A percentile compares a stretch with the other conserved stretches of the same genome.
Conservation (phyloP, 129 eudicot species). For the Lonicera japonica region DNA sequence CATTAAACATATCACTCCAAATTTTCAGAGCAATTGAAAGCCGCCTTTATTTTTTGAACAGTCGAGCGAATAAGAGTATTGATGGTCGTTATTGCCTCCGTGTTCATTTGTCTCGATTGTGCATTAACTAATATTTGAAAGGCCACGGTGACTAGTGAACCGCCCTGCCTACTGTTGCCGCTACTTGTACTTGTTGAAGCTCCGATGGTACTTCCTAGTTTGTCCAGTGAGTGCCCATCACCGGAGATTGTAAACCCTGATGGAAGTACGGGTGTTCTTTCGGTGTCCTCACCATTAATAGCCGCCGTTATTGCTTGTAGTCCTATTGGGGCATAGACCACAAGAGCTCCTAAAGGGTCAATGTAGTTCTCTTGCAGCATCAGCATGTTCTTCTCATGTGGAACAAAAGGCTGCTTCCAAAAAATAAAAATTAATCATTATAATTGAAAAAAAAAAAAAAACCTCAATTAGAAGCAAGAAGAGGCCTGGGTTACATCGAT, state of each 20-base stretch:
- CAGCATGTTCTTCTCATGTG: constrained; percentile 15
- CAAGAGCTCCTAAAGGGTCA: constrained; percentile 17
- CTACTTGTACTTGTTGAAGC: constrained; percentile 4
- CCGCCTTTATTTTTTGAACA: constrained; percentile 16
- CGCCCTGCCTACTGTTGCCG: neutral
- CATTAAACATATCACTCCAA: neutral
- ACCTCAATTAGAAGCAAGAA: too few species aligned
- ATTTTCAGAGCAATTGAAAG: constrained; percentile 14
- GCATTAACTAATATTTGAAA: constrained; percentile 19
- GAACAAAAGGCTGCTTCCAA: constrained; percentile 10
- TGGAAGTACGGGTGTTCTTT: constrained; percentile 19
- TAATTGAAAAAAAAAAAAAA: too few species aligned
- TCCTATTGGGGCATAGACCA: constrained; percentile 26
- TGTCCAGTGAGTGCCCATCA: constrained; percentile 12
- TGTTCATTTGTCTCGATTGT: neutral
- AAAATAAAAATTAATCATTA: neutral
- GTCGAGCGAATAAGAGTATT: constrained; percentile 23
- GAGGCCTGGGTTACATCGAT: too few species aligned
- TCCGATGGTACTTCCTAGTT: neutral
- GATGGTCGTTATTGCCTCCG: constrained; percentile 23
- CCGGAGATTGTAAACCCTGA: constrained; percentile 26
- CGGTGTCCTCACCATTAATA: constrained; percentile 8
- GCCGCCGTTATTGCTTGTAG: constrained; percentile 2
- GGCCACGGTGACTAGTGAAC: constrained; percentile 33
- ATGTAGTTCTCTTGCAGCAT: constrained; percentile 34